Evolutionary conservation across 2,329 filamentous ascomycete genomes (phyloP).

Genomic region (Pseudogymnoascus sp.): DNA sequence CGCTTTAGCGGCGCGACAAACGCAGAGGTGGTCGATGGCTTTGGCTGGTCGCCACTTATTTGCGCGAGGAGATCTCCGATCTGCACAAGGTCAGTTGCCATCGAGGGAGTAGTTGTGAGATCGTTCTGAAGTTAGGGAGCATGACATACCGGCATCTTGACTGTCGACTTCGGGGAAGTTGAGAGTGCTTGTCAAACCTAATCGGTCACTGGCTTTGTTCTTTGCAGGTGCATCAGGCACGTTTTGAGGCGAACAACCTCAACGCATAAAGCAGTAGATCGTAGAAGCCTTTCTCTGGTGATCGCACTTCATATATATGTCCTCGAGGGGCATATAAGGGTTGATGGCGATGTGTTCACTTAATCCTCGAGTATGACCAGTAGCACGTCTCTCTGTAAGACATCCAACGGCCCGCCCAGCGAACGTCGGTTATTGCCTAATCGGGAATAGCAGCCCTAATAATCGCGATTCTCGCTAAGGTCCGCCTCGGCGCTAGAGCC

Average conservation of each 20-base stretch:
- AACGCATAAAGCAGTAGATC: not conserved
- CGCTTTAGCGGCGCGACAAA: constrained; percentile 40
- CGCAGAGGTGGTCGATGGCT: constrained; percentile 25
- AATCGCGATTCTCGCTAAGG: constrained; percentile 9
- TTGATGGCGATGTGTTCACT: constrained; percentile 7
- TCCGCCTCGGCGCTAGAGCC: constrained; percentile 3
- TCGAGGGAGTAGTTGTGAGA: constrained; percentile 9
- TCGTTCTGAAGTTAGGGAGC: not conserved
- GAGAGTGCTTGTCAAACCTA: constrained; percentile 4
- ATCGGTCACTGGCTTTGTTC: constrained; percentile 6
- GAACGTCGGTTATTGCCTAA: constrained; percentile 4
- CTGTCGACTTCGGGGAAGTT: not conserved
- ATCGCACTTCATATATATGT: not conserved
- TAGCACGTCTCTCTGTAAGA: not conserved
- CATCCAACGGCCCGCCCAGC: not conserved
- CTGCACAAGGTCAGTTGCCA: constrained; percentile 28
- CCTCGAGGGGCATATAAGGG: not conserved
- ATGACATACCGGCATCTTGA: constrained; percentile 9
- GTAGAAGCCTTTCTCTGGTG: not conserved
- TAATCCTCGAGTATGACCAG: constrained; percentile 4
- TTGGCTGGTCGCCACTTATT: constrained; percentile 46
- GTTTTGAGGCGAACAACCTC: constrained; percentile 3
- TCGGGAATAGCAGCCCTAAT: constrained; percentile 6
- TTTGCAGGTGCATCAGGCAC: constrained; percentile 6
- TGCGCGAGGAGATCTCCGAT: constrained; percentile 53